These are phyloP conservation scores for Pyrrhoderma noxium DNA, from an alignment of 1,284 basidiomycete species.

Conservation along the genomic window DNA sequence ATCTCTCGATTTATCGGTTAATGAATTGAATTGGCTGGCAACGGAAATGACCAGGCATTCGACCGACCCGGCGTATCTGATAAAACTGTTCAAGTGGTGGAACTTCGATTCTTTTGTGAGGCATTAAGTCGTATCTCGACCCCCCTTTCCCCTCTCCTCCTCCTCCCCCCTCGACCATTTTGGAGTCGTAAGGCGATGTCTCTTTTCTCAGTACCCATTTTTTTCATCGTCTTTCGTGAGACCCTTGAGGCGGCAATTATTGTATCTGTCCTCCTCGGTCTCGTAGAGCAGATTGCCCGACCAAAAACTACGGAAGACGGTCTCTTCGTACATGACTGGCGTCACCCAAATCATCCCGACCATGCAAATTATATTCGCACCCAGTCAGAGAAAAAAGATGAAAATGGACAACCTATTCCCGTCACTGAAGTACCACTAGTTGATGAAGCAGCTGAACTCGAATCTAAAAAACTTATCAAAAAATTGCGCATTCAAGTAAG, in stretches of 20 bases:
- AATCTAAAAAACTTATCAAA: conserved; percentile 38
- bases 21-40: no score
- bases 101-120: no score
- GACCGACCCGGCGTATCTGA: no score
- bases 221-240: conserved; percentile 88
- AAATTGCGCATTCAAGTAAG: conserved; percentile 59
- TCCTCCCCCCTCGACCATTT: no score
- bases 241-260: conserved; percentile 86
- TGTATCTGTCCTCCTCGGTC: conserved; percentile 78
- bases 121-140: no score
- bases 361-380: conserved; percentile 1
- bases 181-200: conserved; percentile 25
- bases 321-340: conserved; percentile 12
- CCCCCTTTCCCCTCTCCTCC: no score
- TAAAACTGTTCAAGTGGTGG: no score
- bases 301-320: conserved; percentile 28
- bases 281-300: conserved; percentile 72
- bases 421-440: conserved; percentile 21
- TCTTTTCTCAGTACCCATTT: conserved; percentile 75
- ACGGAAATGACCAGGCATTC: no score
- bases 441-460: conserved; percentile 20
- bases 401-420: conserved; percentile 23
- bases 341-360: conserved; percentile 13
- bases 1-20: no score
- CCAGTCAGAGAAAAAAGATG: conserved; percentile 15